Base-by-base conservation (phyloP, 2,329 filamentous ascomycete species). In the Fusarium sterilihyphosum region DNA sequence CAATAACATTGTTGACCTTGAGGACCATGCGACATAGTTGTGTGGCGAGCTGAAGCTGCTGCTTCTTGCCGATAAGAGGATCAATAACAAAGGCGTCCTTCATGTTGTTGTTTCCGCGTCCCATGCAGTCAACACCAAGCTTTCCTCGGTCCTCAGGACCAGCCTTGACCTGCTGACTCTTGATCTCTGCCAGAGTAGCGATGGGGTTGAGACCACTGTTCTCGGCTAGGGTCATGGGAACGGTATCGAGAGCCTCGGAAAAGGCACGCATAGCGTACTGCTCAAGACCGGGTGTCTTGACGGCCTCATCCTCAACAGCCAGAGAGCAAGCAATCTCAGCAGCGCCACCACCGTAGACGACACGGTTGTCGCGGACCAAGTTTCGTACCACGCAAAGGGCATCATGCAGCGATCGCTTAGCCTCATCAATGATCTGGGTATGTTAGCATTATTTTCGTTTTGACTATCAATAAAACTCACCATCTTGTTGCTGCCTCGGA, bases 191-290 rank as follows among this genome's bases (percentile, higher is more conserved):
- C 65, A 99, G 89, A 13, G 96, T 98, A 80, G 98, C 95, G 78
- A 99, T 99, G 22, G 96, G 94, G 85, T 94, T 97, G 73, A 98
- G 88, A 72, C 96, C 96, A 77, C 94, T 97, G 89, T 99, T 99
- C 89, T 99, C 96, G 16, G 96, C 95, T 70, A 99, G 89, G 5
- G 96, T 94, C 94, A 99, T 96, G 40, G 96, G 96, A 3, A 99
- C 89, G 4, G 94, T 89, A 83, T 99, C 96, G 41, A 99, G 90
- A 10, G 96, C 97, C 84, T 98, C 96, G 70, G 96, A 91, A 82
- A 99, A 99, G 31, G 96, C 96, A 71, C 96, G 94, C 96, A 99
- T 99, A 75, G 96, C 95, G 84, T 99, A 99, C 85, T 99, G 96
- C 85, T 98, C 96, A 44, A 99, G 90, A n/a, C 96, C 96, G 31